Evolutionary conservation across 1,284 basidiomycete genomes (phyloP).

Genomic region (Ustilago lituana): DNA sequence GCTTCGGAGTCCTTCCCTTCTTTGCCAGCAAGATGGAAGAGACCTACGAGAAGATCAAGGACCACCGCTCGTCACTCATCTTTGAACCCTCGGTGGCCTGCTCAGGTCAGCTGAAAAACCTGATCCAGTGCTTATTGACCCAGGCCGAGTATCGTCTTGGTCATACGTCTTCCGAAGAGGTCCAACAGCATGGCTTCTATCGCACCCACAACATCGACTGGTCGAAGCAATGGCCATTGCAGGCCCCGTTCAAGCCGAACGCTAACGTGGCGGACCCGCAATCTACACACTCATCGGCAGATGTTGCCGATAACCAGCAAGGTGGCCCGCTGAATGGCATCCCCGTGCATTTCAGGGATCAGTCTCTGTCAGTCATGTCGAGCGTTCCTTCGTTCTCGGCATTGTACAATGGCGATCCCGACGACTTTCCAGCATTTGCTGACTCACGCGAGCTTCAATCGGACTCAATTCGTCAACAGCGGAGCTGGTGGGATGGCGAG

Average conservation of each 20-base stretch:
- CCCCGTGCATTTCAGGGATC: conserved; percentile 18
- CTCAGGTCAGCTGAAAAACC: conserved; percentile 28
- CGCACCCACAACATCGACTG: conserved; percentile 47
- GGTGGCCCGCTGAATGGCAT: not conserved
- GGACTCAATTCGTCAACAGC: conserved; percentile 19
- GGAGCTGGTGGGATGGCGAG: conserved; percentile 22
- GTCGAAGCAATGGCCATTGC: conserved; percentile 44
- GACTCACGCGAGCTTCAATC: conserved; percentile 50
- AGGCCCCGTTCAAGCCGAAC: conserved; percentile 59
- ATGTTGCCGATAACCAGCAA: not conserved
- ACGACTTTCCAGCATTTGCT: conserved; percentile 60
- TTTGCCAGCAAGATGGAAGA: conserved; percentile 59
- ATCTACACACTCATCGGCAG: conserved; percentile 3
- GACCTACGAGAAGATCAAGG: conserved; percentile 61
- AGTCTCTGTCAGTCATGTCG: conserved; percentile 41
- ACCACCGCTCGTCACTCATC: conserved; percentile 48
- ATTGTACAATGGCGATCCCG: conserved; percentile 52
- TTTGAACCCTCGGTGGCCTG: conserved; percentile 37
- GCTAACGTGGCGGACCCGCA: conserved; percentile 30
- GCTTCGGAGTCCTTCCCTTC: conserved; percentile 61
- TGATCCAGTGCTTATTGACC: conserved; percentile 50
- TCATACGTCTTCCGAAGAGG: conserved; percentile 35
- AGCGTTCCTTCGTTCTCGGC: conserved; percentile 60
- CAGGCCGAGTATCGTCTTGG: conserved; percentile 47
- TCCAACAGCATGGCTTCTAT: conserved; percentile 54